Percentiles rank a stretch among this genome's conserved stretches.
phyloP scores from a whole-genome alignment of 345 rosid species.

The Citrus glauca region DNA sequence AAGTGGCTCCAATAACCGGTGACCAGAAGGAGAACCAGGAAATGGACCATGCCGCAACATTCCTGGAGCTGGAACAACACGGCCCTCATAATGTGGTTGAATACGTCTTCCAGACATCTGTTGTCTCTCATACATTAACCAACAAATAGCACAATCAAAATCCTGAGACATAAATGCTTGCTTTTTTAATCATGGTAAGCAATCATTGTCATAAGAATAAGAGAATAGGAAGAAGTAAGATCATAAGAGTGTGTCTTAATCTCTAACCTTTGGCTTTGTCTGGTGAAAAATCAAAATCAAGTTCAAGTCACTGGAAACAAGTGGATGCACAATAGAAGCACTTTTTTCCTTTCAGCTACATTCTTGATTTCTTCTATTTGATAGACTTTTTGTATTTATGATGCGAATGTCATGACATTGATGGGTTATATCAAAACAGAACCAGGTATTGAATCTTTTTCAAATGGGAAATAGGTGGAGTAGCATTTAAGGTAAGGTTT shows the following conservation, averaged over 20 bases:
- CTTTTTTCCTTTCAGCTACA: background rate
- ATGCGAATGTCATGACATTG: background rate
- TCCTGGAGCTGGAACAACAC: conserved; percentile 33
- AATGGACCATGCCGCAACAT: conserved; percentile 38
- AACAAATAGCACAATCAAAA: background rate
- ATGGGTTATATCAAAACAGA: background rate
- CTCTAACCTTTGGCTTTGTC: background rate
- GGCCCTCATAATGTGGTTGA: conserved; percentile 25
- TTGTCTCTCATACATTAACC: background rate
- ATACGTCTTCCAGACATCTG: conserved; percentile 36
- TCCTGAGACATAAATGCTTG: background rate
- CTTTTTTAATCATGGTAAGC: background rate
- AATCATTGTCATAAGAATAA: background rate
- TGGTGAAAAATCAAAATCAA: background rate
- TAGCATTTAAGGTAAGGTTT: background rate
- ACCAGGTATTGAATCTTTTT: background rate
- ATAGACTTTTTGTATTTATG: background rate
- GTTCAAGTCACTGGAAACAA: background rate
- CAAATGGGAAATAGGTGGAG: background rate
- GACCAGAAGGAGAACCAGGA: conserved; percentile 22
- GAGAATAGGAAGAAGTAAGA: background rate
- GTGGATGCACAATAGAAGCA: background rate
- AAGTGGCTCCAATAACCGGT: conserved; percentile 21
- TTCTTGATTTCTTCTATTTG: background rate
- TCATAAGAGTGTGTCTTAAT: background rate